Conservation (phyloP, 352 stramenopile species). For the Globisporangium spinosum region DNA sequence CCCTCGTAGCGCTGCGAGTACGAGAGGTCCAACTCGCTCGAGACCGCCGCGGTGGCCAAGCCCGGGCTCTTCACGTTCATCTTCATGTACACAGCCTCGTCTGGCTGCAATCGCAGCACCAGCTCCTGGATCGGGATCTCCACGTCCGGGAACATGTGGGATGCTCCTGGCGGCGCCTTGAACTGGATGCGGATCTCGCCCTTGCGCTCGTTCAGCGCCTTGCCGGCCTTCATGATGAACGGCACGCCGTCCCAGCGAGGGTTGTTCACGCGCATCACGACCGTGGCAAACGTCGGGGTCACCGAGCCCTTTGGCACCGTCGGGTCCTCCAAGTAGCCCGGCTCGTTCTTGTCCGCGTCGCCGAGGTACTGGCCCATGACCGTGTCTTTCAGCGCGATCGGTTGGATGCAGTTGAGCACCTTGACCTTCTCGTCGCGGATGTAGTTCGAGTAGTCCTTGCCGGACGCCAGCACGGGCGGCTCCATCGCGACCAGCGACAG, state of each 20-base stretch:
- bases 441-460: slow-evolving; percentile 88
- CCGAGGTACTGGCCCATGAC: slow-evolving; percentile 97
- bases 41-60: slow-evolving; percentile 87
- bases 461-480: slow-evolving; percentile 77
- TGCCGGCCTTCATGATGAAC: slow-evolving; percentile 99
- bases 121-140: slow-evolving; percentile 94
- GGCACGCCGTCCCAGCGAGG: slow-evolving; percentile 95
- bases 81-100: slow-evolving; percentile 96
- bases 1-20: slow-evolving; percentile 90
- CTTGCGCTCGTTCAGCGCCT: slow-evolving; percentile 97
- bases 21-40: slow-evolving; percentile 95
- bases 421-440: slow-evolving; percentile 98
- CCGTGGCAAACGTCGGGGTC: slow-evolving; percentile 91
- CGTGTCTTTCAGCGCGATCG: slow-evolving; percentile 92
- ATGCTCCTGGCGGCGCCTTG: slow-evolving; percentile 85
- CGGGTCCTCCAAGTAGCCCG: slow-evolving; percentile 94
- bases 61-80: slow-evolving; percentile 96
- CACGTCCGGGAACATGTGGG: slow-evolving; percentile 89
- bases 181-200: slow-evolving; percentile 98
- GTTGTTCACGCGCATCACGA: slow-evolving; percentile 93
- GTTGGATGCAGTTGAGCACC: slow-evolving; percentile 94
- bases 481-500: slow-evolving; percentile 97
- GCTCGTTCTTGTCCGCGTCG: slow-evolving; percentile 69
- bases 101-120: slow-evolving; percentile 95
- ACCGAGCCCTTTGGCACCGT: slow-evolving; percentile 93